These are phyloP conservation scores for Aspergillus flavus DNA, from an alignment of 2,329 filamentous ascomycete species.

Conservation along the genomic window DNA sequence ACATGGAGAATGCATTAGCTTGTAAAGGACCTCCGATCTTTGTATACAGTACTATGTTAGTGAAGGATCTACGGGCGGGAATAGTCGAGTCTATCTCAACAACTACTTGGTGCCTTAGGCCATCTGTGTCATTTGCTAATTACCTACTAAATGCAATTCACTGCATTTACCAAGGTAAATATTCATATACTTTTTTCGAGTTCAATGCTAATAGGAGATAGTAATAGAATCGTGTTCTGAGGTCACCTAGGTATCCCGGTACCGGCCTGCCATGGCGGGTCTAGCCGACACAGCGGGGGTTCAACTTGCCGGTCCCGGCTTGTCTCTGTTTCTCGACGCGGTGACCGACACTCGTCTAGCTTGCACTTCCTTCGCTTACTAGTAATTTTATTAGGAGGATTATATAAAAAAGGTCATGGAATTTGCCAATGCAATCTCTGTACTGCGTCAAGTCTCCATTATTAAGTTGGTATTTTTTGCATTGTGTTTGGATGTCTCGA, in stretches of 20 bases:
- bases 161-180: too few relatives aligned
- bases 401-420: background rate
- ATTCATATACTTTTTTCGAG: background rate
- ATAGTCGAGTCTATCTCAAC: too few relatives aligned
- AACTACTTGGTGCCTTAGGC: too few relatives aligned
- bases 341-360: background rate
- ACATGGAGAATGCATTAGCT: too few relatives aligned
- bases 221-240: background rate
- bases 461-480: background rate
- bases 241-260: background rate
- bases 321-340: background rate
- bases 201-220: background rate
- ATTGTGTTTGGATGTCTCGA: too few relatives aligned
- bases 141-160: too few relatives aligned
- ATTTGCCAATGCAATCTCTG: background rate
- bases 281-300: background rate
- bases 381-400: background rate
- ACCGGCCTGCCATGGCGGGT: background rate
- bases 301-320: background rate
- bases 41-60: too few relatives aligned
- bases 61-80: too few relatives aligned
- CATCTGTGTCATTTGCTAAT: too few relatives aligned
- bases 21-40: too few relatives aligned
- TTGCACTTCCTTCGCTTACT: background rate
- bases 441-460: background rate